Base-by-base conservation (phyloP, 2,329 filamentous ascomycete species). In the Dothidotthia symphoricarpi region DNA sequence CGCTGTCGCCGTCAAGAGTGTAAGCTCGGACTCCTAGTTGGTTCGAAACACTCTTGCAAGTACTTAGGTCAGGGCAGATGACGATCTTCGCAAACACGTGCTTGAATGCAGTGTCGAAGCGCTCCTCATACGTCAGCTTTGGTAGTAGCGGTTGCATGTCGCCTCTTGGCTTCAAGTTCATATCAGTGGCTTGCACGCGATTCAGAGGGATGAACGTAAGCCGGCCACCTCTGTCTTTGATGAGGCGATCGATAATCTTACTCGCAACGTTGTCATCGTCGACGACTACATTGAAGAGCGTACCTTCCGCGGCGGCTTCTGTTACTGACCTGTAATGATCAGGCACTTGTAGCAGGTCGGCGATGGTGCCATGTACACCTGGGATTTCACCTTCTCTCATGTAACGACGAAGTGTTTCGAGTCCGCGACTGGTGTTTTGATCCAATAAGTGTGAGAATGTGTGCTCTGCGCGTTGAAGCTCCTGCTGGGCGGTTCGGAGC, bases 1-100 rank as follows among this genome's bases (percentile, higher is more conserved):
- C 90, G 22, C 88, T 88, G 67, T 97, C 91, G 66, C 93, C 93
- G 40, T 97, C 90, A 3, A 88, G 86, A 0, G 93, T 98, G 51
- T 98, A 95, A 24, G 88, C 90, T 55, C 89, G 89, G 16, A 97
- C 83, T 13, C 86, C 86, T 57, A 97, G 91, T 55, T 86, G 95
- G 57, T 91, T 82, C 15, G 93, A 88, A 63, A 96, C 96, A 60
- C 96, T 89, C 10, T 86, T 81, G 31, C 90, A 93, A 41, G 95
- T 81, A 32, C 86, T 81, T 46, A 98, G 72, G 52, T 88, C 95
- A 3, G 91, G 90, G 53, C 93, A 97, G 39, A 98, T 85, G 35
- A 98, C 88, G 0, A 88, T 93, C 67, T 88, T 94, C 31, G 90
- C 93, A 68, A 98, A 98, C 1, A 98, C 88, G 62, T 96, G 90